These are phyloP conservation scores for Paramecium octaurelia DNA, from an alignment of 73 alveolate species.

Conservation along the genomic window DNA sequence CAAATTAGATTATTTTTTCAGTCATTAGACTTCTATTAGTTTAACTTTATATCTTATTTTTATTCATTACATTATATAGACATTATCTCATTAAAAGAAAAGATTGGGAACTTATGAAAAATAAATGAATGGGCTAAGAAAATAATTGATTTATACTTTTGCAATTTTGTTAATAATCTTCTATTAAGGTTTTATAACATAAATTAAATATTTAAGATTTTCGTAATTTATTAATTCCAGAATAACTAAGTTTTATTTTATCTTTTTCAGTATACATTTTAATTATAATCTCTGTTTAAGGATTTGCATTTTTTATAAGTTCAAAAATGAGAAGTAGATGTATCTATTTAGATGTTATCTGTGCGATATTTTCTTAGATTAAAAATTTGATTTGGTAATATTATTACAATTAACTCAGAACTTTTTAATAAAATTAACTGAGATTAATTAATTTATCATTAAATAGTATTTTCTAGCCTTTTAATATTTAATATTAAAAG, in stretches of 20 bases:
- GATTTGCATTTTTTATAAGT: not conserved
- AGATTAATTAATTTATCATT: not conserved
- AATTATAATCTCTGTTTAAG: not conserved
- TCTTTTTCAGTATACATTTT: not conserved
- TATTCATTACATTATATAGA: not conserved
- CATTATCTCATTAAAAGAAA: not conserved
- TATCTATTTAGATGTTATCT: not conserved
- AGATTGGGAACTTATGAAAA: not conserved
- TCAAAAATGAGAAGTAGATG: not conserved
- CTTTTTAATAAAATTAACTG: not conserved
- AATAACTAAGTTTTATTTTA: not conserved
- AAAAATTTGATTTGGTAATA: not conserved
- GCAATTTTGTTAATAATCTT: not conserved
- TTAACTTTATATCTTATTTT: not conserved
- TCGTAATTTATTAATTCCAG: not conserved
- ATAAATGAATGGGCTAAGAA: not conserved
- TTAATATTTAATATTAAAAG: not conserved
- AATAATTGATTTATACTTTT: not conserved
- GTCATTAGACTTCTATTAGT: not conserved
- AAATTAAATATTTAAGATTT: not conserved
- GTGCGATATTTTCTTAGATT: not conserved
- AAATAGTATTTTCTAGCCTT: not conserved
- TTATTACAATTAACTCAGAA: not conserved
- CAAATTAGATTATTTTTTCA: not conserved
- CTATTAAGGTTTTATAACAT: not conserved